Conservation (phyloP, 2,329 filamentous ascomycete genomes). For the Colletotrichum godetiae region DNA sequence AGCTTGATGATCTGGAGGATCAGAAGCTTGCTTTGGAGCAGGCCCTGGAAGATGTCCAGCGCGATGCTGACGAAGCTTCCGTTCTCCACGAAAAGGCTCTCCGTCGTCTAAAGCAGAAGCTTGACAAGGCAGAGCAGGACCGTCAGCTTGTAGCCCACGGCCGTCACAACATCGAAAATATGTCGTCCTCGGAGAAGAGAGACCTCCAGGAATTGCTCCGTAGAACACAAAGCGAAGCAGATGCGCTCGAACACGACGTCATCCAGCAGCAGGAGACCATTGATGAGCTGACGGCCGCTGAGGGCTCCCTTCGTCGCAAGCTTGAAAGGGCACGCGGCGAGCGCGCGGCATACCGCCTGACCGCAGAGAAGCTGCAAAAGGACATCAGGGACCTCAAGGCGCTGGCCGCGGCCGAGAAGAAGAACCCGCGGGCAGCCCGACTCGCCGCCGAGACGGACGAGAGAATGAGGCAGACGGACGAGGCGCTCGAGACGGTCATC, state of each 20-base stretch:
- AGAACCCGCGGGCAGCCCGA: conserved; percentile 42
- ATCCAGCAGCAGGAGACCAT: conserved; percentile 76
- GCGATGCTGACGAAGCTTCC: conserved; percentile 60
- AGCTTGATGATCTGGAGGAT: conserved; percentile 68
- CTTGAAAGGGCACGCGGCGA: conserved; percentile 78
- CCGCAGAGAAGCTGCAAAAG: conserved; percentile 64
- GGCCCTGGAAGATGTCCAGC: conserved; percentile 66
- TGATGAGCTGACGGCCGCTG: conserved; percentile 64
- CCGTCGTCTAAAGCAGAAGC: conserved; percentile 58
- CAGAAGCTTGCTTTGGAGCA: conserved; percentile 69
- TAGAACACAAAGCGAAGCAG: conserved; percentile 71
- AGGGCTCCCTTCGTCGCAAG: conserved; percentile 72
- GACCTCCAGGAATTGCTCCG: conserved; percentile 71
- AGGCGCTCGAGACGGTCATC: conserved; percentile 69
- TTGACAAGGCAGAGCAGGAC: conserved; percentile 63
- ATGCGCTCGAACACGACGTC: conserved; percentile 79
- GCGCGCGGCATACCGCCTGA: conserved; percentile 65
- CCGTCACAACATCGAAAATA: conserved; percentile 41
- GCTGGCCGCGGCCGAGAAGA: conserved; percentile 48
- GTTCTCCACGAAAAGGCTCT: conserved; percentile 56
- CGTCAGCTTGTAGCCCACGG: conserved; percentile 46
- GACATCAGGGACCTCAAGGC: conserved; percentile 61
- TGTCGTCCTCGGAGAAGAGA: conserved; percentile 53
- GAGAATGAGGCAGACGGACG: conserved; percentile 53
- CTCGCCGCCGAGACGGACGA: conserved; percentile 45